phyloP scores from a whole-genome alignment of 495 filamentous ascomycete genomes.

The Halenospora varia region DNA sequence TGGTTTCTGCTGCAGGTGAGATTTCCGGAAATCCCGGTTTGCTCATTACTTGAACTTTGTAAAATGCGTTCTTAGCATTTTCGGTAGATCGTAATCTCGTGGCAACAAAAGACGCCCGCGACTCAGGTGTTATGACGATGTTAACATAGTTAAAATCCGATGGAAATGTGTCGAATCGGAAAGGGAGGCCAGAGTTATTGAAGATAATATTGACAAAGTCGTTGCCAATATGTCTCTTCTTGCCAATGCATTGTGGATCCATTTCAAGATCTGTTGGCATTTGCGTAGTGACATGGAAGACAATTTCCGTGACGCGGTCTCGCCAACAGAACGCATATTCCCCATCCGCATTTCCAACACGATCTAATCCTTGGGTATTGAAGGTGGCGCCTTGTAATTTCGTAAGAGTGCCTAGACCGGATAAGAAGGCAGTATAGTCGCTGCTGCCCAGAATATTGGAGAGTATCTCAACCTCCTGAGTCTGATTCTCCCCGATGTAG shows the following conservation, averaged over 20 bases:
- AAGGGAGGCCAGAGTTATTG: slow-evolving; percentile 86
- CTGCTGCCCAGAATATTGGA: slow-evolving; percentile 76
- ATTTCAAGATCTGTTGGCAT: slow-evolving; percentile 84
- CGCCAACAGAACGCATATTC: slow-evolving; percentile 88
- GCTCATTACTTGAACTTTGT: slow-evolving; percentile 79
- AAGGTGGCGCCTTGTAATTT: slow-evolving; percentile 75
- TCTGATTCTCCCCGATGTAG: slow-evolving; percentile 83
- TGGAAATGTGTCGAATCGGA: slow-evolving; percentile 87
- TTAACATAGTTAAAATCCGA: slow-evolving; percentile 94
- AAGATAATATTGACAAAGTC: slow-evolving; percentile 98
- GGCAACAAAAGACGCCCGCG: slow-evolving; percentile 56
- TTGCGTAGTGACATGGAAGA: slow-evolving; percentile 93
- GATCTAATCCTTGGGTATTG: slow-evolving; percentile 92
- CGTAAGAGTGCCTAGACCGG: slow-evolving; percentile 74
- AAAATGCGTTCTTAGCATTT: slow-evolving; percentile 53
- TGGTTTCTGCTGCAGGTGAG: slow-evolving; percentile 80
- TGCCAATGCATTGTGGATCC: slow-evolving; percentile 71
- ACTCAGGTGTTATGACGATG: slow-evolving; percentile 90
- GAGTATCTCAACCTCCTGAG: slow-evolving; percentile 74
- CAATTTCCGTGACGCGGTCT: slow-evolving; percentile 88
- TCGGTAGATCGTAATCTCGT: slow-evolving; percentile 33
- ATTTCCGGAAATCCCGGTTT: slow-evolving; percentile 84
- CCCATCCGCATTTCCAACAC: slow-evolving; percentile 69
- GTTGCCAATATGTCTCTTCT: slow-evolving; percentile 96
- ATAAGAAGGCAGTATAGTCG: slow-evolving; percentile 82